These are phyloP conservation scores for Thermothielavioides terrestris DNA, from an alignment of 495 filamentous ascomycete species.

Conservation along the genomic window DNA sequence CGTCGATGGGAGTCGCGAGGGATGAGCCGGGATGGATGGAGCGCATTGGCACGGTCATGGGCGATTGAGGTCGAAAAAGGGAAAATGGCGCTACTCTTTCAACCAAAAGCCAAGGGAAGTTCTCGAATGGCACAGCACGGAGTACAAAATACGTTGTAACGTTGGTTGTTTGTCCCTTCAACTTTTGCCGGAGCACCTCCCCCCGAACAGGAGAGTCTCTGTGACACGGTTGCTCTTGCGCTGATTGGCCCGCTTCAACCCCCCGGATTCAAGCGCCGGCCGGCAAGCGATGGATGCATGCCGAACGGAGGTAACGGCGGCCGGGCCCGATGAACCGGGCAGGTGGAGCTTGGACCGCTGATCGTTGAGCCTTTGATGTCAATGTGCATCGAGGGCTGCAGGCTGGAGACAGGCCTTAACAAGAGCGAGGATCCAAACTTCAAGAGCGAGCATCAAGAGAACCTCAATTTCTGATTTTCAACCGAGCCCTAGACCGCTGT, in stretches of 20 bases:
- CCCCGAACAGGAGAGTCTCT: background rate
- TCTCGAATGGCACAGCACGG: background rate
- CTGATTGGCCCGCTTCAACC: constrained; percentile 15
- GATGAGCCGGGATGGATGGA: background rate
- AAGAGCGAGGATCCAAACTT: too few relatives aligned
- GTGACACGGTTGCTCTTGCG: constrained; percentile 21
- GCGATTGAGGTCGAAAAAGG: background rate
- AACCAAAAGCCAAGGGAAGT: background rate
- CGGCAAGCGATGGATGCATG: background rate
- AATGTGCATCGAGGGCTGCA: too few relatives aligned
- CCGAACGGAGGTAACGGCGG: background rate
- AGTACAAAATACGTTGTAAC: background rate
- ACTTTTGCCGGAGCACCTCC: background rate
- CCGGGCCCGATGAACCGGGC: background rate
- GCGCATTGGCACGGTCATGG: background rate
- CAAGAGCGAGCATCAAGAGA: too few relatives aligned
- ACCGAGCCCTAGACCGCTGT: too few relatives aligned
- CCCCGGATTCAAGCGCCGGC: background rate
- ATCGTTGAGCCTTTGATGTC: background rate
- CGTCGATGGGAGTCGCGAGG: background rate
- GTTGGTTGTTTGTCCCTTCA: background rate
- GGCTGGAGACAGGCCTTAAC: too few relatives aligned
- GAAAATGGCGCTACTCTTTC: background rate
- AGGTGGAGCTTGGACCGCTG: background rate
- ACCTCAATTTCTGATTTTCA: too few relatives aligned